A percentile compares a stretch with the other conserved stretches of the same genome.
phyloP scores from a whole-genome alignment of 169 alveolate species.

The Eimeria falciformis region DNA sequence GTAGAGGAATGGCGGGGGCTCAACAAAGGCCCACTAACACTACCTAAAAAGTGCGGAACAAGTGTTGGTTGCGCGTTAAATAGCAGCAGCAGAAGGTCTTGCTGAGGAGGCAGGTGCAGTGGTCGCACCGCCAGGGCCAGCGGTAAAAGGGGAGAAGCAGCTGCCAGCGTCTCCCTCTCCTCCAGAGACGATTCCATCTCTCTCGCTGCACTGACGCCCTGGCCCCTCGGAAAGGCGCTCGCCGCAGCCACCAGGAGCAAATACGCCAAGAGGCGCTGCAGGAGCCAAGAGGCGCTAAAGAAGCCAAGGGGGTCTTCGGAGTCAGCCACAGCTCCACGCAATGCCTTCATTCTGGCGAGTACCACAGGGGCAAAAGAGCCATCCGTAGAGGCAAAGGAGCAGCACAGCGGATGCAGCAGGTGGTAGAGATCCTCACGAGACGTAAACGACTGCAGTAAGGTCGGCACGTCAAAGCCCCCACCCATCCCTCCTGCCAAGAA shows the following conservation, averaged over 20 bases:
- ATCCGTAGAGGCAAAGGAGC: no score
- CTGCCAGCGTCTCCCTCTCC: no score
- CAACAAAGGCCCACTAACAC: background rate
- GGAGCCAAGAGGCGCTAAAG: conserved; percentile 45
- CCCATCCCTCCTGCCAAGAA: background rate
- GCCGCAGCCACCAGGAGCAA: conserved; percentile 46
- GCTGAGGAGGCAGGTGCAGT: conserved; percentile 58
- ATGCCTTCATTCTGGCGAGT: no score
- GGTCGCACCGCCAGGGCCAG: conserved; percentile 30
- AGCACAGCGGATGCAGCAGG: conserved; percentile 34
- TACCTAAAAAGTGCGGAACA: background rate
- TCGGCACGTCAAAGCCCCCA: conserved; percentile 34
- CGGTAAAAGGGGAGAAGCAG: conserved; percentile 13
- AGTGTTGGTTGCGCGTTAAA: conserved; percentile 42
- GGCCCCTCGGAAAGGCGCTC: background rate
- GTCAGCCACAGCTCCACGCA: background rate
- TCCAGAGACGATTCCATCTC: no score
- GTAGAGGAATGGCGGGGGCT: conserved; percentile 43
- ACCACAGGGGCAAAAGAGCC: no score
- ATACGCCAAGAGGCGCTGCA: conserved; percentile 50
- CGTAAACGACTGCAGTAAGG: conserved; percentile 15
- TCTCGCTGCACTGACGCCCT: background rate
- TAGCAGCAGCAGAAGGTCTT: conserved; percentile 57
- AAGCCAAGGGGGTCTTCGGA: background rate
- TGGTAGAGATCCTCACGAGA: conserved; percentile 11